A percentile compares a stretch with the other conserved stretches of the same genome.
Conservation (phyloP, 768 basidiomycete genomes). For the Pilatotrama ljubarskyi region DNA sequence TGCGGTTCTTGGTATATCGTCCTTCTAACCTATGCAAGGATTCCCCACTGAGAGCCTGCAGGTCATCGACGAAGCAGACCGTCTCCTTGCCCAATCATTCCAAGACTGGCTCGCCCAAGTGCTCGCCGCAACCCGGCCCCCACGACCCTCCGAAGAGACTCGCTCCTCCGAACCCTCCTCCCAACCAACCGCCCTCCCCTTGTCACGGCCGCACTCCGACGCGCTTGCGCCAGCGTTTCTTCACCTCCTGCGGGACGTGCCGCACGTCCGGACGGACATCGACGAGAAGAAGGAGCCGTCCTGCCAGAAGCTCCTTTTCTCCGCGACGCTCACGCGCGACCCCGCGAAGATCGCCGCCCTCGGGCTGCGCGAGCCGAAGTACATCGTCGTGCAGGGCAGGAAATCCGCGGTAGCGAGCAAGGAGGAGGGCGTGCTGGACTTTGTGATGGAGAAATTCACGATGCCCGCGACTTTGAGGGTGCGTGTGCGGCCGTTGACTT, state of each 20-base stretch:
- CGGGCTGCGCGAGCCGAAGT: constrained; percentile 76
- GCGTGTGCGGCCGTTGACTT: constrained; percentile 24
- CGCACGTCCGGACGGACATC: constrained; percentile 47
- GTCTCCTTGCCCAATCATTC: constrained; percentile 92
- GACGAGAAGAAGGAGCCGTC: constrained; percentile 60
- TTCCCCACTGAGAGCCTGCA: constrained; percentile 30
- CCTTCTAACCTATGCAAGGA: not conserved
- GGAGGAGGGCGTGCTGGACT: constrained; percentile 45
- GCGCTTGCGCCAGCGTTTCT: constrained; percentile 64
- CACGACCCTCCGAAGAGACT: constrained; percentile 20
- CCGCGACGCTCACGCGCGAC: constrained; percentile 92
- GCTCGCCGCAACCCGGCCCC: constrained; percentile 65
- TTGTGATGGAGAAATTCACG: constrained; percentile 74
- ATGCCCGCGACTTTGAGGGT: constrained; percentile 81
- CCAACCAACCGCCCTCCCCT: not conserved
- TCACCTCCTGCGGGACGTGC: constrained; percentile 40
- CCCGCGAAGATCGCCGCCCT: constrained; percentile 90
- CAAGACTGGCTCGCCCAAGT: constrained; percentile 93
- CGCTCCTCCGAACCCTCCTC: not conserved
- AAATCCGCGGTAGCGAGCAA: constrained; percentile 33
- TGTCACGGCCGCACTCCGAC: constrained; percentile 41
- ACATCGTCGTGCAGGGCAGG: constrained; percentile 78
- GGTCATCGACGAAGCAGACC: constrained; percentile 98
- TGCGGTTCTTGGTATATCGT: constrained; percentile 82
- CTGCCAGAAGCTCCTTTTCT: constrained; percentile 95